Evolutionary conservation across 148 eudicot species (phyloP).

Genomic region (Talinum fruticosum): DNA sequence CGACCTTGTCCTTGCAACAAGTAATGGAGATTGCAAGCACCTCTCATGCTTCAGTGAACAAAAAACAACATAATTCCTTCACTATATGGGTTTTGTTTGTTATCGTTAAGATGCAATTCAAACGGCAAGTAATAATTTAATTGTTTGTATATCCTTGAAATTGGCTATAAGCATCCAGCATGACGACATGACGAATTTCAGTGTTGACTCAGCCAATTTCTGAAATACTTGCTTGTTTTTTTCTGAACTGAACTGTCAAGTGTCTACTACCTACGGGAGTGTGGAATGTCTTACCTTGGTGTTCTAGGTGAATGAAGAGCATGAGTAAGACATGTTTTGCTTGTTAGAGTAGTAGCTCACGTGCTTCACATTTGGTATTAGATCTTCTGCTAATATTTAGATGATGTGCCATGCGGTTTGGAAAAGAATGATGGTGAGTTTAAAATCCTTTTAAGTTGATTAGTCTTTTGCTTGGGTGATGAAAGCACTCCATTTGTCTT

Average conservation of each 20-base stretch:
- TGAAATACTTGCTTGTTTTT: neutral
- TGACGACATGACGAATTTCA: neutral
- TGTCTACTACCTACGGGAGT: neutral
- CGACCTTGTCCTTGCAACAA: too few species aligned
- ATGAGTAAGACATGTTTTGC: neutral
- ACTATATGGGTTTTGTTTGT: neutral
- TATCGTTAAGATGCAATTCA: neutral
- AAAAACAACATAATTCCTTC: neutral
- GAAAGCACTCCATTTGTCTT: constrained; percentile 16
- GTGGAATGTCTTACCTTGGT: neutral
- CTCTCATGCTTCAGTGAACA: neutral
- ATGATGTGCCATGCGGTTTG: constrained; percentile 1
- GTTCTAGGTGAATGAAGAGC: too few species aligned
- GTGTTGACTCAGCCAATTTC: neutral
- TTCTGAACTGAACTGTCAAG: neutral
- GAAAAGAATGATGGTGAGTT: neutral
- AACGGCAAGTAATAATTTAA: neutral
- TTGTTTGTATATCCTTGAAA: neutral
- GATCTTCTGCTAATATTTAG: neutral
- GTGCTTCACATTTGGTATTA: neutral
- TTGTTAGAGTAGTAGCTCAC: neutral
- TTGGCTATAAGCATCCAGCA: neutral
- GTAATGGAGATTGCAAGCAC: neutral
- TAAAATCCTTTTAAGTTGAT: neutral
- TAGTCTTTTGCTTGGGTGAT: constrained; percentile 12